These are phyloP conservation scores for Warburgia ugandensis DNA, from an alignment of 164 flowering plant genomes.

Conservation along the genomic window DNA sequence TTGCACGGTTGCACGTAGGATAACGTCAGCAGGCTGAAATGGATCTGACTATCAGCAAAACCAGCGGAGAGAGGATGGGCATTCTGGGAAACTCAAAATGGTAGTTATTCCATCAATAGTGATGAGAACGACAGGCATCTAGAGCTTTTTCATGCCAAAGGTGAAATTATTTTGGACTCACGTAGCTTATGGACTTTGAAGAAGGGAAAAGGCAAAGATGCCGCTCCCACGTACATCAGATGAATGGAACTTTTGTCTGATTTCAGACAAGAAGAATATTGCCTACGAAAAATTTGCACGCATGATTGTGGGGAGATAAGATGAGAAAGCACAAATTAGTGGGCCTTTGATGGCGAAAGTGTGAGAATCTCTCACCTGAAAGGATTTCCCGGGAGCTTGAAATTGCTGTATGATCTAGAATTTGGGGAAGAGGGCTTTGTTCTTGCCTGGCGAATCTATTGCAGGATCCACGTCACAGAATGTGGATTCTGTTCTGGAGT, in stretches of 20 bases:
- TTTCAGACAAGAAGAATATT: slow-evolving; percentile 26
- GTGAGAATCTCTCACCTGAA: not conserved
- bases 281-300: slow-evolving; percentile 24
- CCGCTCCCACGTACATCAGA: not conserved
- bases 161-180: not conserved
- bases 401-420: too few relatives aligned
- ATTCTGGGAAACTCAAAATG: not conserved
- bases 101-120: not conserved
- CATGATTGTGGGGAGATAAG: slow-evolving; percentile 29
- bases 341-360: slow-evolving; percentile 1
- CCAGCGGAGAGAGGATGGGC: too few relatives aligned
- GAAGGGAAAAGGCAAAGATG: not conserved
- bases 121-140: not conserved
- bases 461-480: too few relatives aligned
- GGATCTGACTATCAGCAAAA: too few relatives aligned
- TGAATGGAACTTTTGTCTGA: slow-evolving; percentile 21
- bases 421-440: too few relatives aligned
- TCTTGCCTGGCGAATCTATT: too few relatives aligned
- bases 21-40: too few relatives aligned
- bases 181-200: slow-evolving; percentile 2
- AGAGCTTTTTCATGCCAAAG: slow-evolving; percentile 2
- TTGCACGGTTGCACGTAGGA: too few relatives aligned
- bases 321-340: slow-evolving; percentile 7
- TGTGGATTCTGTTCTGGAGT: slow-evolving; percentile 4
- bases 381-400: slow-evolving; percentile 1